A percentile compares a stretch with the other conserved stretches of the same genome.
phyloP scores from a whole-genome alignment of 768 basidiomycete species.

The Auriculariales sp. region DNA sequence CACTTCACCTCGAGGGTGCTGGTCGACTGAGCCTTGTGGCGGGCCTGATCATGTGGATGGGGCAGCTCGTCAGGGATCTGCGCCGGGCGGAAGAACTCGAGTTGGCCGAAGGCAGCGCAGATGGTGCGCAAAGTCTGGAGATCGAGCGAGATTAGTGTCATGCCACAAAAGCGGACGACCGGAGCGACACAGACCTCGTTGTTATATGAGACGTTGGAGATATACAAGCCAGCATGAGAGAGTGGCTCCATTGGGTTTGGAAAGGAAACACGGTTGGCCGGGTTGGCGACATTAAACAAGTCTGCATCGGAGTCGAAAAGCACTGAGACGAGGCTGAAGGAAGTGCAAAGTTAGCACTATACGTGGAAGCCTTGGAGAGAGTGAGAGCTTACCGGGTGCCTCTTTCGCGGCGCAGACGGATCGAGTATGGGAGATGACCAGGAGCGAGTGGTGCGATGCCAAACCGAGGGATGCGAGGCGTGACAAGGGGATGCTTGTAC shows the following conservation, averaged over 20 bases:
- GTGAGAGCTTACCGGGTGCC: conserved; percentile 1
- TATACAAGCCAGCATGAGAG: conserved; percentile 23
- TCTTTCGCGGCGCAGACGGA: conserved; percentile 14
- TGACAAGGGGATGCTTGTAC: conserved; percentile 25
- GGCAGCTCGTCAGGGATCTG: conserved; percentile 14
- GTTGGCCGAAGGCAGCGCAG: conserved; percentile 42
- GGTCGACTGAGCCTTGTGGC: conserved; percentile 38
- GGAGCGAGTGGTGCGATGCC: conserved; percentile 4
- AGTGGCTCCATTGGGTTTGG: conserved; percentile 10
- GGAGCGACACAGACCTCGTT: conserved; percentile 29
- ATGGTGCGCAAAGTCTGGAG: conserved; percentile 26
- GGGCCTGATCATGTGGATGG: conserved; percentile 41
- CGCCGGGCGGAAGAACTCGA: conserved; percentile 37
- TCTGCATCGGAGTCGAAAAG: conserved; percentile 42
- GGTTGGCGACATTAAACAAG: conserved; percentile 1
- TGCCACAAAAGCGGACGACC: neutral
- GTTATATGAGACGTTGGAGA: conserved; percentile 46
- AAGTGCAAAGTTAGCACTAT: neutral
- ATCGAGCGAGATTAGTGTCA: conserved; percentile 24
- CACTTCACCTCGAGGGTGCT: conserved; percentile 70
- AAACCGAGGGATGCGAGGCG: neutral
- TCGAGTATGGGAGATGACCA: conserved; percentile 22
- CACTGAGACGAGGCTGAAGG: conserved; percentile 24
- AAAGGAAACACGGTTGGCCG: conserved; percentile 3
- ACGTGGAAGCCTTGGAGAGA: neutral